Conservation (phyloP, 2,329 filamentous ascomycete genomes). For the Teratosphaeria pseudoeucalypti region DNA sequence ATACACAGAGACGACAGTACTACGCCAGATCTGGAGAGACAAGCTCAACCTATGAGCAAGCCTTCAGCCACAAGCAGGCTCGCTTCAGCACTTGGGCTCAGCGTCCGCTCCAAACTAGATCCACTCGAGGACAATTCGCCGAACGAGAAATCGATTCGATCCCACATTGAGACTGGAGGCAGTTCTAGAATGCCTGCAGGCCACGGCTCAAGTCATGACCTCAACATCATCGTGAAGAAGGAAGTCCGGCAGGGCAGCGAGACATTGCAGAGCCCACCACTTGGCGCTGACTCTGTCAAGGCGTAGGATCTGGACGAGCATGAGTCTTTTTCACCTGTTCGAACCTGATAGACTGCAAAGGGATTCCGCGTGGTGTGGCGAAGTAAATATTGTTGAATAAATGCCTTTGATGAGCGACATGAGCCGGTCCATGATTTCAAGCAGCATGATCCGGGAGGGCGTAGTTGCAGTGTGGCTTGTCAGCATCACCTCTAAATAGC, state of each 20-base stretch:
- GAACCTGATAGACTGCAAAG: too few relatives aligned
- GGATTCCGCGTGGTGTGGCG: background rate
- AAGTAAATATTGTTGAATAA: background rate
- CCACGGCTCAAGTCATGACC: background rate
- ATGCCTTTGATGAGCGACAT: background rate
- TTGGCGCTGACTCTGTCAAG: background rate
- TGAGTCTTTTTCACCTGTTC: background rate
- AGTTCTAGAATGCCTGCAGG: background rate
- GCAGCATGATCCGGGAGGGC: too few relatives aligned
- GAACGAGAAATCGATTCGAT: constrained; percentile 1
- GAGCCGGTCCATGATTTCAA: background rate
- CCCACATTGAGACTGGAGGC: constrained; percentile 7
- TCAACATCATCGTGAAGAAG: constrained; percentile 16
- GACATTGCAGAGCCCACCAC: constrained; percentile 9
- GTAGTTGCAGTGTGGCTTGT: too few relatives aligned
- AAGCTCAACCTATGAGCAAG: background rate
- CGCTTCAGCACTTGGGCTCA: background rate
- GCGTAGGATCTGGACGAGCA: background rate
- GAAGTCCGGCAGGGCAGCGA: constrained; percentile 21
- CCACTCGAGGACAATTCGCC: background rate
- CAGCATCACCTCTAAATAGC: background rate
- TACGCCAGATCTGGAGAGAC: background rate
- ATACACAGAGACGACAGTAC: constrained; percentile 8
- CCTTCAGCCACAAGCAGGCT: constrained; percentile 2
- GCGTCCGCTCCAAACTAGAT: background rate